Percentiles rank a stretch among this genome's conserved stretches.
phyloP scores from a whole-genome alignment of 148 eudicot species.

The Vaccinium myrtillus region DNA sequence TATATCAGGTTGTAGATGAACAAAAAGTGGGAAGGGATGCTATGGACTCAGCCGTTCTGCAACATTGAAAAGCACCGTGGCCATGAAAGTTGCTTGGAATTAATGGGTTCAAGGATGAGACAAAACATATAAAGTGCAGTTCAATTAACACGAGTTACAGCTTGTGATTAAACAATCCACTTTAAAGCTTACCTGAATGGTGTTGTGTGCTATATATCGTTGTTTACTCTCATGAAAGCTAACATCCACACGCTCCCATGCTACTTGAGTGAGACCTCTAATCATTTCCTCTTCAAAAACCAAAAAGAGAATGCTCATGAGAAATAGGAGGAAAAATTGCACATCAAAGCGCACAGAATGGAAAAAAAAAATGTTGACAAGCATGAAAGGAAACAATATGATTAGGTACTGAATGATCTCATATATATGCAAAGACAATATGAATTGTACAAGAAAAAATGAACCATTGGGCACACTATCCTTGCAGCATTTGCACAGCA shows the following conservation, averaged over 20 bases:
- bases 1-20: background rate
- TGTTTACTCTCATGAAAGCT: constrained; percentile 82
- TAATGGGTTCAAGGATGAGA: background rate
- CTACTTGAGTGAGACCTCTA: constrained; percentile 75
- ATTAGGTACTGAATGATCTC: background rate
- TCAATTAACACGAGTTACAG: background rate
- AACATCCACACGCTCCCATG: constrained; percentile 93
- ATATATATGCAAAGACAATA: background rate
- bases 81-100: background rate
- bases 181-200: constrained; percentile 65
- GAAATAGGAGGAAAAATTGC: background rate
- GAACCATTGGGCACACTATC: background rate
- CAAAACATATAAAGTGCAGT: background rate
- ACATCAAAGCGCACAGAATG: background rate
- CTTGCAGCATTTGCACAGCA: background rate
- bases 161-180: background rate
- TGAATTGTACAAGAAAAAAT: background rate
- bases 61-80: background rate
- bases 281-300: constrained; percentile 78
- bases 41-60: background rate
- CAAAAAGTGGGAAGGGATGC: background rate
- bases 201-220: constrained; percentile 81
- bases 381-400: background rate
- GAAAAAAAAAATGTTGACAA: background rate
- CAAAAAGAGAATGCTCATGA: constrained; percentile 6